phyloP scores from a whole-genome alignment of 306 rosid species.

The Fragaria nilgerrensis region DNA sequence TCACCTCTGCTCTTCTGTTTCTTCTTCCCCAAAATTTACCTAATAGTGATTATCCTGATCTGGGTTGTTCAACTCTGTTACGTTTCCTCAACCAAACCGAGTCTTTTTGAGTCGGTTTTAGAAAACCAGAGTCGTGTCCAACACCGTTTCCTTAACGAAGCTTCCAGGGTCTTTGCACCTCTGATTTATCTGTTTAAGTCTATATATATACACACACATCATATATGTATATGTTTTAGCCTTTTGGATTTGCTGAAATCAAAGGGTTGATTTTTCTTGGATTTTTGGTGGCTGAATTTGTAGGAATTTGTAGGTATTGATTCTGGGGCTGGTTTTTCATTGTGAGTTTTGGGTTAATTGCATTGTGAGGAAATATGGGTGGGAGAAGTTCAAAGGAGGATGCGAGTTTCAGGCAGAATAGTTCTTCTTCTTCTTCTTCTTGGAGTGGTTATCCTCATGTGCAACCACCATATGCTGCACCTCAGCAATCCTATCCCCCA shows the following conservation, averaged over 20 bases:
- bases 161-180: background rate
- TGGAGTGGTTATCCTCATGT: conserved; percentile 27
- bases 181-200: background rate
- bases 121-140: conserved; percentile 28
- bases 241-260: background rate
- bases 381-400: conserved; percentile 60
- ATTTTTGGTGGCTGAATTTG: conserved; percentile 16
- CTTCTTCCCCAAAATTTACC: too few relatives aligned
- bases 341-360: conserved; percentile 9
- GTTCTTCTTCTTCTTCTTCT: conserved; percentile 23
- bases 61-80: background rate
- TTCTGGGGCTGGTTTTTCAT: conserved; percentile 12
- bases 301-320: conserved; percentile 5
- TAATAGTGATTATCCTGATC: background rate
- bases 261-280: background rate
- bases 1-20: too few relatives aligned
- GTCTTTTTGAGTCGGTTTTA: conserved; percentile 37
- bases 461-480: conserved; percentile 37
- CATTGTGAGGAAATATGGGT: conserved; percentile 52
- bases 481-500: conserved; percentile 41
- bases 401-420: conserved; percentile 29
- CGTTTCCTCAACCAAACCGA: background rate
- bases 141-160: background rate
- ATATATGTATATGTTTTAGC: background rate
- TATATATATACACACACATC: background rate